These are phyloP conservation scores for Lodderomyces orthopsilosis DNA, from an alignment of 1,139 yeast species.

Conservation along the genomic window DNA sequence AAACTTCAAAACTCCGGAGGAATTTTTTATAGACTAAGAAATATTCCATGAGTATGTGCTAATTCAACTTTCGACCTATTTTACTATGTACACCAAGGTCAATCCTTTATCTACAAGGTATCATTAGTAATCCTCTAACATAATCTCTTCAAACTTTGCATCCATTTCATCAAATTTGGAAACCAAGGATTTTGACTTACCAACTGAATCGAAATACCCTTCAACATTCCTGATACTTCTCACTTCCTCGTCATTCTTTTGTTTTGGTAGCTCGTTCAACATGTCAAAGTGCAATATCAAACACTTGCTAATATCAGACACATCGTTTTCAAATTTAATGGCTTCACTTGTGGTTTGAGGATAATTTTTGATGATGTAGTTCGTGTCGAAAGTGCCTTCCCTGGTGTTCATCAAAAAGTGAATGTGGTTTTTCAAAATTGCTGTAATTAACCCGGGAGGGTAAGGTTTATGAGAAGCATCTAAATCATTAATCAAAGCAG, in stretches of 20 bases:
- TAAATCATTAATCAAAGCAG: conserved; percentile 41
- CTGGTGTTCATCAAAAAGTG: conserved; percentile 37
- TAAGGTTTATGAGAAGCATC: conserved; percentile 31
- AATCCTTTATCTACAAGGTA: conserved; percentile 10
- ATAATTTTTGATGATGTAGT: conserved; percentile 49
- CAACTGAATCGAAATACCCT: conserved; percentile 61
- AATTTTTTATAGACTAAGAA: conserved; percentile 26
- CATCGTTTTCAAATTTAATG: conserved; percentile 57
- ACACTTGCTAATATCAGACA: conserved; percentile 44
- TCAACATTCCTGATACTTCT: conserved; percentile 40
- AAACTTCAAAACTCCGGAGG: conserved; percentile 68
- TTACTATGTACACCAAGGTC: not conserved
- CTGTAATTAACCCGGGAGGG: conserved; percentile 60
- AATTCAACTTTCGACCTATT: not conserved
- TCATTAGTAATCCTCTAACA: conserved; percentile 19
- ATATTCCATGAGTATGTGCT: too few relatives aligned
- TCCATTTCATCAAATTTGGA: conserved; percentile 24
- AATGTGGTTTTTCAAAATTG: conserved; percentile 50
- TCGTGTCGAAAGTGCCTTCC: conserved; percentile 42
- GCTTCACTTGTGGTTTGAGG: conserved; percentile 63
- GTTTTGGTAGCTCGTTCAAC: conserved; percentile 23
- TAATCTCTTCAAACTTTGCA: conserved; percentile 21
- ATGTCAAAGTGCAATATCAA: conserved; percentile 34
- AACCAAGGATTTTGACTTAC: conserved; percentile 33
- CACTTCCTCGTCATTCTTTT: conserved; percentile 24